Evolutionary conservation across 1,284 basidiomycete species (phyloP).

Genomic region (Puccinia hordei): DNA sequence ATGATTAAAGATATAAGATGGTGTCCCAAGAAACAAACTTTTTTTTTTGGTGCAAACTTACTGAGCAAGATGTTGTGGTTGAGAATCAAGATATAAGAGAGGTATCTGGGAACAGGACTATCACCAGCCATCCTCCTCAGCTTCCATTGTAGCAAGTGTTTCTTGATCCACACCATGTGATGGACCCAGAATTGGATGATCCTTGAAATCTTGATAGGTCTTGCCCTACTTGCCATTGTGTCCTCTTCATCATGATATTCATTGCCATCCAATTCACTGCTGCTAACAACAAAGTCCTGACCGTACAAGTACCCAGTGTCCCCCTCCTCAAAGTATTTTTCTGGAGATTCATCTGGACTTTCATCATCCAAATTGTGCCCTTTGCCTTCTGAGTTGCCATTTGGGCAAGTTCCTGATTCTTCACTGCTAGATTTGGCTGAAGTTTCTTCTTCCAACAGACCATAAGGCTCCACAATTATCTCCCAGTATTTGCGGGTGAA

Average conservation of each 20-base stretch:
- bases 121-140: too few species aligned
- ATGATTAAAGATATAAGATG: too few species aligned
- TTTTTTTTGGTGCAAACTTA: too few species aligned
- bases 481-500: slow-evolving; percentile 22
- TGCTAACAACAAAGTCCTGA: too few species aligned
- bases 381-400: background rate
- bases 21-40: too few species aligned
- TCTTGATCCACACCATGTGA: too few species aligned
- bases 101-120: too few species aligned
- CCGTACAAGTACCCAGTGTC: background rate
- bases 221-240: background rate
- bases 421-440: background rate
- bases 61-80: too few species aligned
- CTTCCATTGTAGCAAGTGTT: too few species aligned
- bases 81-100: too few species aligned
- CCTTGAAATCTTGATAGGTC: too few species aligned
- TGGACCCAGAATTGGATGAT: too few species aligned
- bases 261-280: background rate
- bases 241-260: background rate
- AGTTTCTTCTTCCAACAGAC: background rate
- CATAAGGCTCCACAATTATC: background rate
- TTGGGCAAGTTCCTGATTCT: background rate
- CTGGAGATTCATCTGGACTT: background rate
- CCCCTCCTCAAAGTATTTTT: background rate
- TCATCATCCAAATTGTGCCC: background rate